Evolutionary conservation across 495 filamentous ascomycete genomes (phyloP).

Genomic region (Cetradonia linearis): DNA sequence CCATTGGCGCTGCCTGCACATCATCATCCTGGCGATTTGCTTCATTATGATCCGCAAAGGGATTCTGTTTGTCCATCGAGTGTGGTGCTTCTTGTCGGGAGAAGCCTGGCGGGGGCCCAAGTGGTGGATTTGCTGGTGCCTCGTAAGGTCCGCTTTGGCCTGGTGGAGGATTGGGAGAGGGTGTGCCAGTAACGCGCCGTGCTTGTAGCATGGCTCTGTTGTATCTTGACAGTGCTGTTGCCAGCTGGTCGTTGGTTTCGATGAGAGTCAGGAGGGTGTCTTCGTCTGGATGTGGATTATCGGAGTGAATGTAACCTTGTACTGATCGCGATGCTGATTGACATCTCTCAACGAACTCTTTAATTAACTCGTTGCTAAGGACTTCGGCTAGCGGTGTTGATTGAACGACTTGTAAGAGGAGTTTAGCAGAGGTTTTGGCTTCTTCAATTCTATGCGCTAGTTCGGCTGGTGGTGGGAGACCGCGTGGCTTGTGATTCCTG

Average conservation of each 20-base stretch:
- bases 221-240: conserved; percentile 65
- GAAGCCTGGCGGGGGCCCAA: conserved; percentile 6
- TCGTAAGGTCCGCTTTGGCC: conserved; percentile 9
- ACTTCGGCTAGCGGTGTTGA: conserved; percentile 70
- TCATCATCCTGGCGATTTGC: neutral
- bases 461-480: conserved; percentile 68
- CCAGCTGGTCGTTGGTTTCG: conserved; percentile 85
- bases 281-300: conserved; percentile 73
- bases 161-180: conserved; percentile 5
- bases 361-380: conserved; percentile 71
- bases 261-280: conserved; percentile 87
- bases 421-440: conserved; percentile 76
- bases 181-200: conserved; percentile 26
- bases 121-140: conserved; percentile 3
- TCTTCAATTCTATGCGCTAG: conserved; percentile 78
- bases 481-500: conserved; percentile 31
- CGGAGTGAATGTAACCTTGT: conserved; percentile 70
- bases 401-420: conserved; percentile 80
- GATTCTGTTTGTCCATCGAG: conserved; percentile 14
- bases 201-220: conserved; percentile 72
- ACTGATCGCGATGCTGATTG: conserved; percentile 65
- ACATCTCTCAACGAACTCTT: conserved; percentile 86
- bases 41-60: conserved; percentile 19
- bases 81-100: neutral
- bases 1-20: conserved; percentile 4